Base-by-base conservation (phyloP, 768 basidiomycete genomes). In the Boletus bicolor region DNA sequence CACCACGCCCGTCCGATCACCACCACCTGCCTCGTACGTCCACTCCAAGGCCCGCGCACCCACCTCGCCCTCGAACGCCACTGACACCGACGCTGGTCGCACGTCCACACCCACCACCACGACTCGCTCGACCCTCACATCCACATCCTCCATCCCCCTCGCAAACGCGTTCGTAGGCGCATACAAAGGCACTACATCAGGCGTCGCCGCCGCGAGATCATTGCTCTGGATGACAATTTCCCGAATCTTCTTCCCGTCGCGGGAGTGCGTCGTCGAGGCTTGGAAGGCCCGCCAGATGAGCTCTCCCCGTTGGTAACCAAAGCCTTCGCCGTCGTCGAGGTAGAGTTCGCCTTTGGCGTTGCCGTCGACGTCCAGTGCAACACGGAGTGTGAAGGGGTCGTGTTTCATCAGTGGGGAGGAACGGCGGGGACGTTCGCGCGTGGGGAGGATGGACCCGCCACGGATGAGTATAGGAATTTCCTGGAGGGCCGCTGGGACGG, bases 241-340 rank as follows among this genome's bases (percentile, higher is more conserved):
- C 44, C 67, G 72, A 75, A 66, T 73, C 37, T 57, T 44, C 35
- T 45, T 44, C 76, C 32, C 21, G 1, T 46, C 44, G 9, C 42
- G 38, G n/a, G 19, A n/a, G 35, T 34, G 65, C 63, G 71, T 70
- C 68, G 79, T 71, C 68, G 78, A 79, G 26, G 91, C 86, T 26
- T 65, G 65, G 65, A 95, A 91, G 56, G 79, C 76, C 53, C 92
- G 85, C 91, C 91, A 95, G 56, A 97, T 77, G 68, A 91, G 83
- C 55, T 93, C 78, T 32, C 97, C 97, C 7, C 80, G 67, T 55
- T 81, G 74, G 72, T 94, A 86, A 5, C 79, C 75, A 71, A 85
- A 98, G 0, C 87, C 82, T 49, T 87, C 88, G 14, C 97, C 97
- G 62, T 98, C 97, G 68, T 99, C 97, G 53, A 96, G 82, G 73